Conservation (phyloP, 2,329 filamentous ascomycete species). For the Penicillium sp. region DNA sequence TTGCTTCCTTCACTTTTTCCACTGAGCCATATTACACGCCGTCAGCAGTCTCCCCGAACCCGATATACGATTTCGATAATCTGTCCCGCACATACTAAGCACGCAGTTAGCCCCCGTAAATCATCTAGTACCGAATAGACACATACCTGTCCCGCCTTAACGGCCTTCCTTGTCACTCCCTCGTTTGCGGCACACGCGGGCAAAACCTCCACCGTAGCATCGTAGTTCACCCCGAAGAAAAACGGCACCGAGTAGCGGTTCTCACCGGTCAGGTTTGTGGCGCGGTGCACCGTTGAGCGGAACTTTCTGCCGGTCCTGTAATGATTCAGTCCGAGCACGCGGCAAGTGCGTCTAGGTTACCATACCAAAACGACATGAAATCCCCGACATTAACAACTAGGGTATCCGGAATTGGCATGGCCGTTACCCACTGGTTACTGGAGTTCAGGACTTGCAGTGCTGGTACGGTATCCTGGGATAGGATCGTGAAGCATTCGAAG, state of each 20-base stretch:
- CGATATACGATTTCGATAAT: background rate
- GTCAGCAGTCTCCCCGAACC: background rate
- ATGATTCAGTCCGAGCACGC: background rate
- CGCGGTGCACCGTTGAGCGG: constrained; percentile 46
- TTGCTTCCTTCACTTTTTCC: no score
- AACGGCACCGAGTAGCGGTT: constrained; percentile 49
- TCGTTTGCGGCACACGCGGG: constrained; percentile 20
- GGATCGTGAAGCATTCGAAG: constrained; percentile 48
- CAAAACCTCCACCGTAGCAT: constrained; percentile 36
- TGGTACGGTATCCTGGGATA: constrained; percentile 46
- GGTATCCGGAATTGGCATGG: constrained; percentile 31
- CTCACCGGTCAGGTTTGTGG: constrained; percentile 44
- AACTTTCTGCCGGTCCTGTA: constrained; percentile 45
- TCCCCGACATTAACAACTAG: constrained; percentile 43
- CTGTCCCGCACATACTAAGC: background rate
- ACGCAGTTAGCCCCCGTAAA: no score
- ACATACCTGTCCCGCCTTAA: background rate
- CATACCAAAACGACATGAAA: constrained; percentile 32
- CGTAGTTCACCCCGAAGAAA: constrained; percentile 49
- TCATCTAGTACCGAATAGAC: fast-evolving
- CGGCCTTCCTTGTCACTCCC: background rate
- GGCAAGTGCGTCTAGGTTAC: fast-evolving
- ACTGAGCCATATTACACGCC: background rate
- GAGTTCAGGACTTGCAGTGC: constrained; percentile 42
- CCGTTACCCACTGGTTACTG: constrained; percentile 34